Percentiles rank a stretch among this genome's conserved stretches.
phyloP scores from a whole-genome alignment of 2,329 filamentous ascomycete genomes.

The Cercospora janseana region DNA sequence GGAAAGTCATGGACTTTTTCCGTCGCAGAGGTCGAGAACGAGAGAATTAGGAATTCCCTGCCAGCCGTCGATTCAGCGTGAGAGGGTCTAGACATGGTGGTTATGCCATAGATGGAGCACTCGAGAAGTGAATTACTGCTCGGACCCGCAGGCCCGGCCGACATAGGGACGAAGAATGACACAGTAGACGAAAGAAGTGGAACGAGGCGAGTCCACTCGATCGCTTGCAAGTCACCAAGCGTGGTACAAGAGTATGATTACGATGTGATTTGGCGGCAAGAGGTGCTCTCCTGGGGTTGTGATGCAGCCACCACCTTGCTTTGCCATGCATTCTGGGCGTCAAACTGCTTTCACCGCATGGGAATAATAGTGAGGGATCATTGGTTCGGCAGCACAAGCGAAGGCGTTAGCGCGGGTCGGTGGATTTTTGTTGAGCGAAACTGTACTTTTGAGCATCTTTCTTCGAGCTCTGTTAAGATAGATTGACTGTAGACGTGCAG shows the following conservation, averaged over 20 bases:
- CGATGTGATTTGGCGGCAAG: too few relatives aligned
- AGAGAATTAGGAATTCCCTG: slow-evolving; percentile 25
- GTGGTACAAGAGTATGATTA: too few relatives aligned
- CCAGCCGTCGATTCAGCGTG: slow-evolving; percentile 19
- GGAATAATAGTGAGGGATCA: slow-evolving; percentile 11
- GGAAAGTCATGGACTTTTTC: slow-evolving; percentile 98
- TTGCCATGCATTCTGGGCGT: slow-evolving; percentile 12
- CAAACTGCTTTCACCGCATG: not conserved
- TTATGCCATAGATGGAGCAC: slow-evolving; percentile 9
- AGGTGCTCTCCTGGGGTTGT: too few relatives aligned
- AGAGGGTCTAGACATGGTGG: slow-evolving; percentile 1
- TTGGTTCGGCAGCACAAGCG: slow-evolving; percentile 15
- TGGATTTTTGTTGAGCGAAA: slow-evolving; percentile 6
- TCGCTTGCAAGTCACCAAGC: too few relatives aligned
- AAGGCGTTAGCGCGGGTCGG: slow-evolving; percentile 3
- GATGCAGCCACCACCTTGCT: not conserved
- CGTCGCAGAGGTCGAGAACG: slow-evolving; percentile 72
- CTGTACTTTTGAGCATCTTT: slow-evolving; percentile 13
- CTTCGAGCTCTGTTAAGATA: slow-evolving; percentile 7
- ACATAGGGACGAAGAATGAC: not conserved
- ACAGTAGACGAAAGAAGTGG: not conserved
- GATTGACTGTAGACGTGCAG: slow-evolving; percentile 7
- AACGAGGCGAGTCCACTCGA: not conserved
- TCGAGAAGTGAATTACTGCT: not conserved
- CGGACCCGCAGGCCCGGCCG: not conserved